Evolutionary conservation across 176 grass and related monocot genomes (phyloP).

Genomic region (Poa pratensis): DNA sequence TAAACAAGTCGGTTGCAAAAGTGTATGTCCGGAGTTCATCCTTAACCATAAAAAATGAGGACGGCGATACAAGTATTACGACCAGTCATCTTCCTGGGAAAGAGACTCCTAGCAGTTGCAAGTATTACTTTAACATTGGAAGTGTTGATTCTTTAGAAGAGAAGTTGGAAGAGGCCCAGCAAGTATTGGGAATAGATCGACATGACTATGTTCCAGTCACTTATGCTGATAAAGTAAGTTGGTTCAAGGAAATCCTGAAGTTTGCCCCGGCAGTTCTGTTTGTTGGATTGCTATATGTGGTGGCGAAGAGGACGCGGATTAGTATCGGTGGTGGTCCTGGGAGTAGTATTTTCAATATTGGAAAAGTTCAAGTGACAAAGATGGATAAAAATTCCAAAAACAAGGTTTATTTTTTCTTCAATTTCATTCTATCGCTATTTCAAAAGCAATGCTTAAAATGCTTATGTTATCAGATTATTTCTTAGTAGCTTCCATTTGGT

Average conservation of each 20-base stretch:
- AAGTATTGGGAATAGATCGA: conserved; percentile 68
- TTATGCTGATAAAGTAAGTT: conserved; percentile 70
- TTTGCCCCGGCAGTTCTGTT: conserved; percentile 63
- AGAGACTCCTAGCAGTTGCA: conserved; percentile 58
- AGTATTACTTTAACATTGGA: conserved; percentile 95
- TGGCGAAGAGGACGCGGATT: conserved; percentile 56
- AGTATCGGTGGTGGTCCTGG: conserved; percentile 65
- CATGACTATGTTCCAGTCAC: conserved; percentile 87
- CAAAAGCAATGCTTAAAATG: neutral
- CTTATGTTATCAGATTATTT: neutral
- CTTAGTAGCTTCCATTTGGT: neutral
- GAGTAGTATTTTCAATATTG: conserved; percentile 80
- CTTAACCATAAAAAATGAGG: conserved; percentile 43
- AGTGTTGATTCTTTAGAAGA: conserved; percentile 94
- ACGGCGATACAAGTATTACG: conserved; percentile 52
- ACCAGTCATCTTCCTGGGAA: conserved; percentile 52
- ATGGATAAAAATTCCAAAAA: conserved; percentile 96
- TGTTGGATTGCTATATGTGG: conserved; percentile 71
- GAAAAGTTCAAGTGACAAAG: conserved; percentile 87
- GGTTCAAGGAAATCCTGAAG: conserved; percentile 66
- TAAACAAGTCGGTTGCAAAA: conserved; percentile 89
- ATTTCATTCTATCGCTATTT: too few species aligned
- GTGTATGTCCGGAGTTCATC: conserved; percentile 73
- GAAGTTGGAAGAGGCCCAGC: conserved; percentile 85
- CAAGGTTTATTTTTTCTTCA: conserved; percentile 57